Percentiles rank a stretch among this genome's conserved stretches.
Conservation (phyloP, 2,329 filamentous ascomycete species). For the Neurospora sp. region DNA sequence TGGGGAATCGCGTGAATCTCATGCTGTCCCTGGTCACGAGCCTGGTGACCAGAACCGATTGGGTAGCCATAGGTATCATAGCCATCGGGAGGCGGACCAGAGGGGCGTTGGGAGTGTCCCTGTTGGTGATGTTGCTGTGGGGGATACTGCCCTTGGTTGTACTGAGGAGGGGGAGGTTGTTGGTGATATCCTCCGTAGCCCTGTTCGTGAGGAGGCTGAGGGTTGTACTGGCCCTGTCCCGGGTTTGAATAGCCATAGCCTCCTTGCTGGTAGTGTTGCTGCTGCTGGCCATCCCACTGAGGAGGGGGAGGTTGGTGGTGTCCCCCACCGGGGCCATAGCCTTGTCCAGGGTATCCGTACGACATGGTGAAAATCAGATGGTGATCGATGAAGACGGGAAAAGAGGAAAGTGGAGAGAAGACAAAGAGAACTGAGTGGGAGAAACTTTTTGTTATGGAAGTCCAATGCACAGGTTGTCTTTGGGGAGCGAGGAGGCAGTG, state of each 20-base stretch:
- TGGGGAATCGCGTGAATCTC: slow-evolving; percentile 29
- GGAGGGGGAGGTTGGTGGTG: slow-evolving; percentile 6
- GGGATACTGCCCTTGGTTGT: slow-evolving; percentile 9
- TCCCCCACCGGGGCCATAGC: slow-evolving; percentile 15
- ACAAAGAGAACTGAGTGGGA: neutral
- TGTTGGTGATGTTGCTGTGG: slow-evolving; percentile 18
- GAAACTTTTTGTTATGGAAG: neutral
- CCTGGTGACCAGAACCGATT: slow-evolving; percentile 21
- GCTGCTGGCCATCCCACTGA: neutral
- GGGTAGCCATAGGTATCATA: slow-evolving; percentile 40
- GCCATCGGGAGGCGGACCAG: slow-evolving; percentile 17
- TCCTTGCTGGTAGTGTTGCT: slow-evolving; percentile 6
- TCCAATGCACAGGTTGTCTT: neutral
- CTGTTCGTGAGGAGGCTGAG: slow-evolving; percentile 7
- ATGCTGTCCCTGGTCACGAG: slow-evolving; percentile 20
- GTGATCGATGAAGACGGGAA: neutral
- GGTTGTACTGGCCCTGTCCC: slow-evolving; percentile 1
- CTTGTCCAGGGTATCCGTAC: slow-evolving; percentile 17
- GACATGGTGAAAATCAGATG: neutral
- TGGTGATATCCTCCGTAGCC: slow-evolving; percentile 5
- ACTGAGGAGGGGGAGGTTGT: slow-evolving; percentile 11
- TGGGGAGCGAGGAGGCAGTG: neutral
- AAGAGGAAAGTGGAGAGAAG: neutral
- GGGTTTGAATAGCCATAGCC: neutral
- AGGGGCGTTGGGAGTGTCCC: slow-evolving; percentile 30